Evolutionary conservation across 805 yeast genomes (phyloP).

Genomic region (Yarrowia hollandica): DNA sequence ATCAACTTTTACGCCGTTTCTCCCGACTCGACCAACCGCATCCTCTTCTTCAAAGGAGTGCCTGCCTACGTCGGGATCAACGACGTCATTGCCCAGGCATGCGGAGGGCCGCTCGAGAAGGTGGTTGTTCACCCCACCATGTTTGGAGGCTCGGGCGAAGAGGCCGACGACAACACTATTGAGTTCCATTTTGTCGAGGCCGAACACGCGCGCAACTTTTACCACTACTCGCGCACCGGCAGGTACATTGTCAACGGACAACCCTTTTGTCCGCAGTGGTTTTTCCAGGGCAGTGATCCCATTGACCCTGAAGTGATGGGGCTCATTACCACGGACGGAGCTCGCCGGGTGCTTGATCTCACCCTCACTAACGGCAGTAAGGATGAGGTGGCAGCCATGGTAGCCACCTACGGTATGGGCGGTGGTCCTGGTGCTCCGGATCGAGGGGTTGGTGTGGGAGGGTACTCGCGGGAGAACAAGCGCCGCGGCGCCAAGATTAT

Average conservation of each 20-base stretch:
- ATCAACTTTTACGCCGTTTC: conserved; percentile 20
- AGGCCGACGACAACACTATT: conserved; percentile 19
- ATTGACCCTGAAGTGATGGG: conserved; percentile 3
- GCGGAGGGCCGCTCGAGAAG: conserved; percentile 24
- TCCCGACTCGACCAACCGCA: conserved; percentile 24
- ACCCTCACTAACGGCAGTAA: conserved; percentile 1
- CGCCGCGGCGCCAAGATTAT: conserved; percentile 18
- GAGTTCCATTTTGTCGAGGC: conserved; percentile 27
- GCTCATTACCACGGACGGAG: conserved; percentile 15
- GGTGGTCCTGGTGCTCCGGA: background rate
- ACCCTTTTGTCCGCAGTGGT: conserved; percentile 26
- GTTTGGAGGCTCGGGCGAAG: conserved; percentile 17
- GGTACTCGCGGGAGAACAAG: conserved; percentile 10
- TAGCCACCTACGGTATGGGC: background rate
- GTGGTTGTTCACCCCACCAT: conserved; percentile 22
- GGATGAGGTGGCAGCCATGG: conserved; percentile 16
- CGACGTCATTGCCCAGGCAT: conserved; percentile 18
- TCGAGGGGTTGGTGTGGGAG: background rate
- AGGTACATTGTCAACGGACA: conserved; percentile 27
- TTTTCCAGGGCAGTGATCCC: conserved; percentile 14
- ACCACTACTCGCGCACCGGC: conserved; percentile 23
- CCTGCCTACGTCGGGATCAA: conserved; percentile 10
- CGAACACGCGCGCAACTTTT: conserved; percentile 28
- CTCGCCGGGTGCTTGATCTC: conserved; percentile 1
- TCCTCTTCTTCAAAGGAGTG: conserved; percentile 18